These are phyloP conservation scores for Lizanozyma gosingica DNA, from an alignment of 1,139 yeast genomes.

Conservation along the genomic window DNA sequence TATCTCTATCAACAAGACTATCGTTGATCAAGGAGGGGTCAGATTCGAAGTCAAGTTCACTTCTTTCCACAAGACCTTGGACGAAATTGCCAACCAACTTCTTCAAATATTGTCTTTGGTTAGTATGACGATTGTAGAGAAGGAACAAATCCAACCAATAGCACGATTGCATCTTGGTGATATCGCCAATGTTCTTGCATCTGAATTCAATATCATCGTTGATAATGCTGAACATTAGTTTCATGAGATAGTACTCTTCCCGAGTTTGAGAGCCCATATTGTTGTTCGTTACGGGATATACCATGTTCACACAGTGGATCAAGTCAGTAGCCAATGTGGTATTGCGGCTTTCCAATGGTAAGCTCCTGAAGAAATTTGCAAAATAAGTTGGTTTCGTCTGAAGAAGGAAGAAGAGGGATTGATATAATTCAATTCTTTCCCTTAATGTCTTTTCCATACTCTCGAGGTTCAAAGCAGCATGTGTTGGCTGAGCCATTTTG, in stretches of 20 bases:
- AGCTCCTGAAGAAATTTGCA: conserved; percentile 36
- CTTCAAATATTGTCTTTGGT: conserved; percentile 50
- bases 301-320: neutral
- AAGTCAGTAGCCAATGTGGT: neutral
- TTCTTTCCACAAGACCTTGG: conserved; percentile 41
- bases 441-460: conserved; percentile 25
- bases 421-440: conserved; percentile 53
- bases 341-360: neutral
- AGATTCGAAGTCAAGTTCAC: conserved; percentile 62
- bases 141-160: conserved; percentile 46
- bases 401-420: conserved; percentile 67
- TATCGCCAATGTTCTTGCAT: conserved; percentile 23
- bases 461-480: neutral
- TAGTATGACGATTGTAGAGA: conserved; percentile 48
- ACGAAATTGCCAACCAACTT: conserved; percentile 43
- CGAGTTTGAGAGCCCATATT: conserved; percentile 24
- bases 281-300: neutral
- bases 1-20: conserved; percentile 37
- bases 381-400: conserved; percentile 82
- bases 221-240: conserved; percentile 48
- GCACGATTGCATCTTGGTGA: conserved; percentile 23
- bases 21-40: conserved; percentile 66
- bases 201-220: conserved; percentile 28
- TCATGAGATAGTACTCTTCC: conserved; percentile 67
- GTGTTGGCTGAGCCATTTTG: conserved; percentile 9